A percentile compares a stretch with the other conserved stretches of the same genome.
These are phyloP conservation scores for Cardamine chenopodiifolia DNA, from an alignment of 345 rosid species.

Conservation along the genomic window DNA sequence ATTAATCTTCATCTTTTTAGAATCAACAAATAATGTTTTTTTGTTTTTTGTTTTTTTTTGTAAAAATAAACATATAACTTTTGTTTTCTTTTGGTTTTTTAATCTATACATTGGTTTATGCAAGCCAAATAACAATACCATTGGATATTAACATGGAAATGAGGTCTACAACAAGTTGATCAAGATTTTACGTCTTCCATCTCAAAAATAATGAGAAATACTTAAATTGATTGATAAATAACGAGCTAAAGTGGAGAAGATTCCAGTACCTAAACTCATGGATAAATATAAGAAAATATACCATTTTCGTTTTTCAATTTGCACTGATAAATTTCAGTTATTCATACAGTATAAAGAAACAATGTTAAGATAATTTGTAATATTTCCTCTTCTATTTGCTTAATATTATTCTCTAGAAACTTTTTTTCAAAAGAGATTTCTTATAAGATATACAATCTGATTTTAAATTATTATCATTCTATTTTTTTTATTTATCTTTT, in stretches of 20 bases:
- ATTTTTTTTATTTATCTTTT: no score
- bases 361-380: neutral
- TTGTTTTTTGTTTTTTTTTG: neutral
- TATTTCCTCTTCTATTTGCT: neutral
- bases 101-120: no score
- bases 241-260: no score
- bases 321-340: neutral
- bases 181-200: no score
- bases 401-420: neutral
- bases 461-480: neutral
- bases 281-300: no score
- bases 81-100: neutral
- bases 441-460: neutral
- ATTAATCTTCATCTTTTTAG: neutral
- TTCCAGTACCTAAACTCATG: neutral
- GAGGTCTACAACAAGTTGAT: neutral
- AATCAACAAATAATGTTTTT: neutral
- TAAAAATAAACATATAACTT: neutral
- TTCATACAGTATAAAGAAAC: neutral
- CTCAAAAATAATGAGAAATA: neutral
- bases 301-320: no score
- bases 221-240: neutral
- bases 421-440: no score
- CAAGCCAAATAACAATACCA: no score
- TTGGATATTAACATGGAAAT: neutral